phyloP scores from a whole-genome alignment of 768 basidiomycete genomes.

The Lentinula raphanica region DNA sequence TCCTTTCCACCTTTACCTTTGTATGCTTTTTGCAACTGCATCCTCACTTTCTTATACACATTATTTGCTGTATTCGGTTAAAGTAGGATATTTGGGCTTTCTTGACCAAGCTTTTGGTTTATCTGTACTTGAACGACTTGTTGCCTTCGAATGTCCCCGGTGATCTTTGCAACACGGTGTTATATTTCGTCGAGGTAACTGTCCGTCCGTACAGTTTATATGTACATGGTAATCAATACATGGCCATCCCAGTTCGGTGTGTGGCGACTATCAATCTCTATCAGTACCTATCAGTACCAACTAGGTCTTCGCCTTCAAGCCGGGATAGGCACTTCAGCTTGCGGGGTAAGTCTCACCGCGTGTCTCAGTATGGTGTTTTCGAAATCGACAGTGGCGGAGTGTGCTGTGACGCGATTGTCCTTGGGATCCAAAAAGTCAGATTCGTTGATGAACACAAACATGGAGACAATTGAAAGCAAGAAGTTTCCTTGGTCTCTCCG shows the following conservation, averaged over 20 bases:
- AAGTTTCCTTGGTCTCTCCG: neutral
- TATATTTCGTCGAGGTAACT: neutral
- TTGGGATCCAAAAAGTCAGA: slow-evolving; percentile 8
- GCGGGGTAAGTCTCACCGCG: slow-evolving; percentile 43
- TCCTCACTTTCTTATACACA: neutral
- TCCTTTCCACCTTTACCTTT: neutral
- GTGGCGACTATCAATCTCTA: no score
- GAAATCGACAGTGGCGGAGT: slow-evolving; percentile 41
- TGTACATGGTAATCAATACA: neutral
- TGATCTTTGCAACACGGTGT: no score
- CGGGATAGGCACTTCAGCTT: slow-evolving; percentile 42
- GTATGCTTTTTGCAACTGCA: neutral
- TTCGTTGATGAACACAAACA: no score
- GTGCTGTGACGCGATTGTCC: slow-evolving; percentile 46
- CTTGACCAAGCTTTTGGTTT: neutral
- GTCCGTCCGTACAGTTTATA: neutral
- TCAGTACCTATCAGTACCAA: no score
- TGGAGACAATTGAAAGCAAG: no score
- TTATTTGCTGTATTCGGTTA: neutral
- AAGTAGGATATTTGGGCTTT: neutral
- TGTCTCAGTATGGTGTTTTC: slow-evolving; percentile 32
- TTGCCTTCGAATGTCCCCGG: neutral
- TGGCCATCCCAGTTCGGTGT: no score
- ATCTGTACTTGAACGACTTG: neutral
- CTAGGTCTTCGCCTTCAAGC: slow-evolving; percentile 14